A percentile compares a stretch with the other conserved stretches of the same genome.
Conservation (phyloP, 2,329 filamentous ascomycete genomes). For the Chaetothyriales sp. region DNA sequence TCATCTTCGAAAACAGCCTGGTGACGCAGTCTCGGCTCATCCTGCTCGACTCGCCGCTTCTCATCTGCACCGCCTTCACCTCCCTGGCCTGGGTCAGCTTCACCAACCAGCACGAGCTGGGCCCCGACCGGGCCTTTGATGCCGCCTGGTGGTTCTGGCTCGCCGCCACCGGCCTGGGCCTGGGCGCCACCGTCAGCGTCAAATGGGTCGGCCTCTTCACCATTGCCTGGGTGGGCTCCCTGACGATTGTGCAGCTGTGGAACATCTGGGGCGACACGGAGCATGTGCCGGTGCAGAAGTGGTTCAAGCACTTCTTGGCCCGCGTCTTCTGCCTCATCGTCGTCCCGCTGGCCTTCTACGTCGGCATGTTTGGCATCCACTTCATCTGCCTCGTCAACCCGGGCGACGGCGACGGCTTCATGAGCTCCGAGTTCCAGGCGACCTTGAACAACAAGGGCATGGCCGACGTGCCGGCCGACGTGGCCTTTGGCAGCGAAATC, state of each 20-base stretch:
- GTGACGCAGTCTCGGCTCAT: slow-evolving; percentile 91
- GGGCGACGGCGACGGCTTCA: slow-evolving; percentile 95
- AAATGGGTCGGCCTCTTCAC: slow-evolving; percentile 99
- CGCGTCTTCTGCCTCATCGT: slow-evolving; percentile 82
- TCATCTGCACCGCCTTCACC: slow-evolving; percentile 86
- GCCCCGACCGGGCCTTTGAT: slow-evolving; percentile 74
- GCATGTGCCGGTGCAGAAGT: slow-evolving; percentile 71
- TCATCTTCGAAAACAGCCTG: slow-evolving; percentile 94
- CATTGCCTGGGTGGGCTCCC: slow-evolving; percentile 88
- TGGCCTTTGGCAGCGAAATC: slow-evolving; percentile 76
- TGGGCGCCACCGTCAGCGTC: slow-evolving; percentile 85
- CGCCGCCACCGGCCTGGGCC: slow-evolving; percentile 64
- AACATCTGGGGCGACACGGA: slow-evolving; percentile 78
- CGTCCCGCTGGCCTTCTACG: slow-evolving; percentile 79
- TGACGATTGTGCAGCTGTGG: slow-evolving; percentile 90
- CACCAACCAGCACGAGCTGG: slow-evolving; percentile 91
- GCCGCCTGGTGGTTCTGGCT: slow-evolving; percentile 98
- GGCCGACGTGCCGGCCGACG: slow-evolving; percentile 86
- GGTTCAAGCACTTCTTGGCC: slow-evolving; percentile 88
- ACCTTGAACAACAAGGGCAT: slow-evolving; percentile 94
- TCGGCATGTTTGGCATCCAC: slow-evolving; percentile 95
- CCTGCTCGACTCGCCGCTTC: slow-evolving; percentile 84
- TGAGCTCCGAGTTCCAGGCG: slow-evolving; percentile 98
- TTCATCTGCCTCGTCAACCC: slow-evolving; percentile 88
- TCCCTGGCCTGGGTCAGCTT: slow-evolving; percentile 84